These are phyloP conservation scores for Arabis alpina DNA, from an alignment of 345 rosid genomes.

Conservation along the genomic window DNA sequence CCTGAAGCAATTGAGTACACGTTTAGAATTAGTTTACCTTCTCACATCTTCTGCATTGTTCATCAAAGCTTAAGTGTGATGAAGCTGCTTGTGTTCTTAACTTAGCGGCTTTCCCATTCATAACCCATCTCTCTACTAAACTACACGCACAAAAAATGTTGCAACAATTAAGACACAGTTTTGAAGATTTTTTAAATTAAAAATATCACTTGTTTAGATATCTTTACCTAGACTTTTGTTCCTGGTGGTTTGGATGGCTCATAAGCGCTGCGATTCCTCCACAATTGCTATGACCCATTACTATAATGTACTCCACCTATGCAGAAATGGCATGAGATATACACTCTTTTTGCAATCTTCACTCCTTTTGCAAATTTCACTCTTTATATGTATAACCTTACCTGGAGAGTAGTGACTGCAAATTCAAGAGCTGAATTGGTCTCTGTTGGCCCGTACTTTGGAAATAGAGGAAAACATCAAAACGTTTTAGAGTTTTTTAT, in stretches of 20 bases:
- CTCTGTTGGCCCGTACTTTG: conserved; percentile 86
- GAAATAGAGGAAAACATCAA: conserved; percentile 1
- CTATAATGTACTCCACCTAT: conserved; percentile 84
- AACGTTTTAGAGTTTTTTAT: conserved; percentile 13
- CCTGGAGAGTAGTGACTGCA: conserved; percentile 77
- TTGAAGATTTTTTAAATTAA: neutral
- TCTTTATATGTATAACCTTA: conserved; percentile 40
- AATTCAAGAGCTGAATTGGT: conserved; percentile 95
- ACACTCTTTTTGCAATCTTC: neutral
- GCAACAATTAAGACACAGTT: neutral
- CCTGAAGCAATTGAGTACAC: neutral
- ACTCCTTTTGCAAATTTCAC: neutral
- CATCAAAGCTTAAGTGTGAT: conserved; percentile 70
- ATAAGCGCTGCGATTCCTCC: conserved; percentile 91
- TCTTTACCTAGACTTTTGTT: conserved; percentile 61
- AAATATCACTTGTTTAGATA: neutral
- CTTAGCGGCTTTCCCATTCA: conserved; percentile 72
- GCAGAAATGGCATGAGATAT: conserved; percentile 20
- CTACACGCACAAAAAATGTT: conserved; percentile 36
- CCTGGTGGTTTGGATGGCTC: conserved; percentile 68
- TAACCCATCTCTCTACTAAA: conserved; percentile 84
- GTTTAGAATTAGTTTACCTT: conserved; percentile 54
- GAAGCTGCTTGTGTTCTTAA: conserved; percentile 63
- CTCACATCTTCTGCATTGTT: conserved; percentile 85
- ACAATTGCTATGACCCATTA: conserved; percentile 86